Conservation (phyloP, 768 basidiomycete species). For the Lactifluus subvellereus region DNA sequence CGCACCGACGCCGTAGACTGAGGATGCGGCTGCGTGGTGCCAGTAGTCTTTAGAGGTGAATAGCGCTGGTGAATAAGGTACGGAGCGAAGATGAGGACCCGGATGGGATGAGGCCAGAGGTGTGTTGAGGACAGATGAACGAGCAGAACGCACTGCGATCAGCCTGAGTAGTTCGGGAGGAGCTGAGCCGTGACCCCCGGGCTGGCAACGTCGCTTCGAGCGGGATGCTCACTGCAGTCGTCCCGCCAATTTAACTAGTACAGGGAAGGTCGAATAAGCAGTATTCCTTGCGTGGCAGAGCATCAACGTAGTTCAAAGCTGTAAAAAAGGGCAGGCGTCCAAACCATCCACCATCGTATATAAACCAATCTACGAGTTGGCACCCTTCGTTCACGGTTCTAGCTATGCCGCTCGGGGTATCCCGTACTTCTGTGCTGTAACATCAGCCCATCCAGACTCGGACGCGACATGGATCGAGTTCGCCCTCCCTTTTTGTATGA, state of each 20-base stretch:
- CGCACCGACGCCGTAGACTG: constrained; percentile 68
- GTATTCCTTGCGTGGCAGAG: constrained; percentile 8
- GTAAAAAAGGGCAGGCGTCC: background rate
- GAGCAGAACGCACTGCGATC: constrained; percentile 29
- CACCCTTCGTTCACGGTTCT: constrained; percentile 28
- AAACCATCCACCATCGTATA: constrained; percentile 14
- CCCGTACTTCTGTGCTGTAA: constrained; percentile 71
- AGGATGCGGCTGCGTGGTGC: constrained; percentile 47
- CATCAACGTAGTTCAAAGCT: background rate
- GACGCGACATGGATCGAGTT: constrained; percentile 50
- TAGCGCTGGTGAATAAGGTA: constrained; percentile 52
- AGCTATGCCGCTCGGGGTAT: constrained; percentile 73
- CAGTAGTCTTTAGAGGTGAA: constrained; percentile 39
- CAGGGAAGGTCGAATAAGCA: constrained; percentile 7
- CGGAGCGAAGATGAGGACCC: constrained; percentile 36
- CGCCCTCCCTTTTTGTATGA: constrained; percentile 32
- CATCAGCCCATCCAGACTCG: constrained; percentile 67
- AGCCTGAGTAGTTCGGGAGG: background rate
- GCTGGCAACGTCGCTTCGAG: background rate
- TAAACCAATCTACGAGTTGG: constrained; percentile 17
- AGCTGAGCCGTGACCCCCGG: constrained; percentile 10
- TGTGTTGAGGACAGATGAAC: constrained; percentile 19
- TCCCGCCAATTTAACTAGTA: constrained; percentile 3
- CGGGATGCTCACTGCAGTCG: too few species aligned
- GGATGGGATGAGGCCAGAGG: constrained; percentile 1